Evolutionary conservation across 78 protist species (phyloP).

Genomic region (Emiliania huxleyi): DNA sequence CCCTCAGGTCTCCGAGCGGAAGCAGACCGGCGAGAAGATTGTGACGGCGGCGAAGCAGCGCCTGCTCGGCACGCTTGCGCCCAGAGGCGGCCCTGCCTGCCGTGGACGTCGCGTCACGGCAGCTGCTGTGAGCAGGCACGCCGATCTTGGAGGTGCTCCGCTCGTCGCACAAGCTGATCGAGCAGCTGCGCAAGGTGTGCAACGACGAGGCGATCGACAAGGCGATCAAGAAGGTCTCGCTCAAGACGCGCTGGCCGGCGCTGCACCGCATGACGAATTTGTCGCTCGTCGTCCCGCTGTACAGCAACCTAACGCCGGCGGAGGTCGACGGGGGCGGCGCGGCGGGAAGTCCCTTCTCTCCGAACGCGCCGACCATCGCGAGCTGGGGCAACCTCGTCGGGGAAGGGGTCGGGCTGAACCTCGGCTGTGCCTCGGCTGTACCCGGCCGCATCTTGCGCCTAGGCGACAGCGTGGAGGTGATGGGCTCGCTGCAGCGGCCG

Average conservation of each 20-base stretch:
- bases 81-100: not conserved
- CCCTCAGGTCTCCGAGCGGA: not conserved
- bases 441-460: no score
- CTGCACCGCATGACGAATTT: conserved; percentile 5
- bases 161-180: not conserved
- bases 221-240: not conserved
- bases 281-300: conserved; percentile 63
- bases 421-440: no score
- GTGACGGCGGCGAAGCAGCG: not conserved
- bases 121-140: not conserved
- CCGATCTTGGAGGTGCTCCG: not conserved
- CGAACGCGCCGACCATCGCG: conserved; percentile 47
- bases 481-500: conserved; percentile 81
- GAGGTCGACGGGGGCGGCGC: not conserved
- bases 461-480: conserved; percentile 59
- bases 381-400: conserved; percentile 54
- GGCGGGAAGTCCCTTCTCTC: not conserved
- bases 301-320: conserved; percentile 28
- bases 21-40: not conserved
- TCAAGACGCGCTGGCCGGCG: not conserved
- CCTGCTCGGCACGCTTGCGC: not conserved
- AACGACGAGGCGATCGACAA: not conserved
- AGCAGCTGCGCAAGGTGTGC: conserved; percentile 21
- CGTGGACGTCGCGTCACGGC: not conserved
- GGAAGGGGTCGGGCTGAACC: conserved; percentile 70